Conservation (phyloP, 306 rosid species). For the Oemleria cerasiformis region DNA sequence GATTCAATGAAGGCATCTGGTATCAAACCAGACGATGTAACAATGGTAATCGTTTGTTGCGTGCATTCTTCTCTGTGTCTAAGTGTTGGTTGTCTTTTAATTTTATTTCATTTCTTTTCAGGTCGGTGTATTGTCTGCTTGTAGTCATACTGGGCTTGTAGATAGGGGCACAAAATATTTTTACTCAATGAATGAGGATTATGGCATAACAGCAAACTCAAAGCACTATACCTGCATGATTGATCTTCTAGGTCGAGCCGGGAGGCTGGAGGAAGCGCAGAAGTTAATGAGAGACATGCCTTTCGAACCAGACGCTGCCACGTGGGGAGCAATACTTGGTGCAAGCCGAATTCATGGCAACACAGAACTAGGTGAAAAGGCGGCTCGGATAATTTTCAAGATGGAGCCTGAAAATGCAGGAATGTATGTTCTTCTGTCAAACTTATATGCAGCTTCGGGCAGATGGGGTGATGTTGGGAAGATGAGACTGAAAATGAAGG, state of each 20-base stretch:
- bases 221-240: conserved; percentile 80
- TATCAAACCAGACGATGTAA: conserved; percentile 62
- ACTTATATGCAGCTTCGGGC: conserved; percentile 82
- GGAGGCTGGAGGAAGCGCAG: conserved; percentile 69
- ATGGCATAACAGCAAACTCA: conserved; percentile 51
- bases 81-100: neutral
- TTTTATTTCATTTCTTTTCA: conserved; percentile 32
- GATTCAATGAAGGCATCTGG: conserved; percentile 60
- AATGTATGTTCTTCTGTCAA: conserved; percentile 86
- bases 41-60: conserved; percentile 48
- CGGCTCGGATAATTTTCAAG: conserved; percentile 70
- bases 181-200: conserved; percentile 56
- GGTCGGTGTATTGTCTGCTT: conserved; percentile 84
- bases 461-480: conserved; percentile 77
- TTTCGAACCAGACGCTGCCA: conserved; percentile 69
- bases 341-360: conserved; percentile 81
- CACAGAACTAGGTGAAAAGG: conserved; percentile 73
- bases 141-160: conserved; percentile 72
- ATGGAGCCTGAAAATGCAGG: conserved; percentile 85
- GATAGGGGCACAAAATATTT: conserved; percentile 65
- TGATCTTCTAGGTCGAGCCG: conserved; percentile 89
- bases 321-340: conserved; percentile 88
- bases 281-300: conserved; percentile 70
- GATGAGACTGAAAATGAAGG: conserved; percentile 73
- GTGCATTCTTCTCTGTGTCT: neutral